phyloP scores from a whole-genome alignment of 2,329 filamentous ascomycete genomes.

The Teratosphaeria viscida region DNA sequence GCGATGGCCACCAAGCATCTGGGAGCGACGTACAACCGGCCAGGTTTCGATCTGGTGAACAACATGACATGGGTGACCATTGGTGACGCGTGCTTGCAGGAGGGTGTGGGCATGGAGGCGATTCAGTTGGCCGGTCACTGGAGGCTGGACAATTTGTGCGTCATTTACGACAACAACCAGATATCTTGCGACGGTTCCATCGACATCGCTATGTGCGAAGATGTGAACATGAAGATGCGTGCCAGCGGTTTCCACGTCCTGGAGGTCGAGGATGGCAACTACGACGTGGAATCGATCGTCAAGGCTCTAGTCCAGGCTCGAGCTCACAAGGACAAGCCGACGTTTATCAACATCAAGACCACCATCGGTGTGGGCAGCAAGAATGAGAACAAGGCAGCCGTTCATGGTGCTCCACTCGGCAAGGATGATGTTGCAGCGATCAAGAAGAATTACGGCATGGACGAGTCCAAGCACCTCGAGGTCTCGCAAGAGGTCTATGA shows the following conservation, averaged over 20 bases:
- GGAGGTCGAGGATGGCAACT: conserved; percentile 44
- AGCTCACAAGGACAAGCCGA: conserved; percentile 35
- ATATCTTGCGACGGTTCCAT: conserved; percentile 49
- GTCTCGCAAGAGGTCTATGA: conserved; percentile 35
- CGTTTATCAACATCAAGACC: conserved; percentile 48
- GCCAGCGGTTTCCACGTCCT: conserved; percentile 47
- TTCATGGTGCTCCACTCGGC: conserved; percentile 50
- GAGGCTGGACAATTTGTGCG: conserved; percentile 44
- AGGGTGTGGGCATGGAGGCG: conserved; percentile 48
- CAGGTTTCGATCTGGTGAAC: conserved; percentile 54
- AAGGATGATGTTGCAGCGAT: conserved; percentile 44
- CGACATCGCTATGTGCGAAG: conserved; percentile 40
- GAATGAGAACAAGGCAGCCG: conserved; percentile 41
- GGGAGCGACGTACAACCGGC: conserved; percentile 90
- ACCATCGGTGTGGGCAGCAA: conserved; percentile 45
- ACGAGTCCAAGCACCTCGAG: conserved; percentile 32
- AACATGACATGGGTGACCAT: conserved; percentile 48
- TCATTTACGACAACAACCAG: conserved; percentile 52
- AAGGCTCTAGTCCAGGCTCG: conserved; percentile 33
- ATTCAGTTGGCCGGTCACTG: conserved; percentile 48
- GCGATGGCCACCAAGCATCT: conserved; percentile 93
- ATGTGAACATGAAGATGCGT: conserved; percentile 48
- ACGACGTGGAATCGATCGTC: conserved; percentile 41
- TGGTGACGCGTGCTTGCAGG: conserved; percentile 49
- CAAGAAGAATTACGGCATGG: conserved; percentile 42